Percentiles rank a stretch among this genome's conserved stretches.
Evolutionary conservation across 2,329 filamentous ascomycete genomes (phyloP).

Genomic region (Arthrobotrys sphaeroides): DNA sequence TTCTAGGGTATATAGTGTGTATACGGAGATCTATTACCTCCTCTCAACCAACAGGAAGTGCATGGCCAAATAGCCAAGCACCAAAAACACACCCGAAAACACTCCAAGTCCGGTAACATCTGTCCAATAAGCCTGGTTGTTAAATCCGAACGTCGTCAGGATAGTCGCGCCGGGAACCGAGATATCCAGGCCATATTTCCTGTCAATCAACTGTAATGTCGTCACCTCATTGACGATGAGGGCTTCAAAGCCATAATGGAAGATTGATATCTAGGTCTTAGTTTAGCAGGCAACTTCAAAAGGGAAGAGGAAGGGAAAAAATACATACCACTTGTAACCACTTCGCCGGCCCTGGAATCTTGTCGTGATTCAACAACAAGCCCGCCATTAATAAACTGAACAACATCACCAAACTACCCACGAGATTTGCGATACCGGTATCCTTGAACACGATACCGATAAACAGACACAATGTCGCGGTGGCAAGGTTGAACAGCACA

Average conservation of each 20-base stretch:
- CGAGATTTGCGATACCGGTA: conserved; percentile 86
- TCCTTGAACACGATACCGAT: conserved; percentile 96
- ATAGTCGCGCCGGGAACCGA: conserved; percentile 95
- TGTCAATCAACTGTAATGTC: conserved; percentile 85
- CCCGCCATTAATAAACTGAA: conserved; percentile 96
- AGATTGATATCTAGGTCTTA: conserved; percentile 77
- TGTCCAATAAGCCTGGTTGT: conserved; percentile 83
- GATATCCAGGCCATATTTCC: conserved; percentile 96
- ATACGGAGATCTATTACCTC: conserved; percentile 6
- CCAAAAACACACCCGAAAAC: conserved; percentile 82
- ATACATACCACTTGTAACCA: conserved; percentile 83
- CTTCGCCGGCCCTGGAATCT: conserved; percentile 81
- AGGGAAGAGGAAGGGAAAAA: neutral
- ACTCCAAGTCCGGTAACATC: conserved; percentile 83
- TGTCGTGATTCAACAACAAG: conserved; percentile 91
- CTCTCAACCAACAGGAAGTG: conserved; percentile 90
- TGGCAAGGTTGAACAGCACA: conserved; percentile 94
- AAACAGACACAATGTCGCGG: conserved; percentile 91
- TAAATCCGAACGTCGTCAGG: conserved; percentile 91
- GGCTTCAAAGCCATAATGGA: conserved; percentile 96
- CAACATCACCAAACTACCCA: conserved; percentile 95
- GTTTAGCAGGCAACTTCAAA: conserved; percentile 57
- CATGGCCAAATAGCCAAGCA: conserved; percentile 91
- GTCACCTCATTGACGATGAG: conserved; percentile 97
- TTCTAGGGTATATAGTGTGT: too few species aligned